phyloP scores from a whole-genome alignment of 805 yeast genomes.

The Barnettozyma botsteinii region DNA sequence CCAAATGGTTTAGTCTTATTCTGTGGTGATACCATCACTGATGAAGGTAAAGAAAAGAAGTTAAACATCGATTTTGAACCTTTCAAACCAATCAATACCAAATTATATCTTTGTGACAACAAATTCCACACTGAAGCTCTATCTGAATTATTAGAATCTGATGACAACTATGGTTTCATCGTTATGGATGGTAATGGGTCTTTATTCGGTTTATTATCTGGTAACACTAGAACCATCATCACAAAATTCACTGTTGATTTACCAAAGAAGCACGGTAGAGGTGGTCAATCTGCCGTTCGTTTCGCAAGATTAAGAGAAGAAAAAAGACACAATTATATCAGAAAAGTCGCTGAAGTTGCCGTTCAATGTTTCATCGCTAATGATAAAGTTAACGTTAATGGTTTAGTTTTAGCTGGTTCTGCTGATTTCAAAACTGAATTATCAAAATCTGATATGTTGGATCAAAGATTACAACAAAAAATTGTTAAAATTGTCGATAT shows the following conservation, averaged over 20 bases:
- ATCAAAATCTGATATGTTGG: conserved; percentile 89
- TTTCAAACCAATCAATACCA: conserved; percentile 98
- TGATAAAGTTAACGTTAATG: conserved; percentile 92
- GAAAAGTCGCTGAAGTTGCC: conserved; percentile 97
- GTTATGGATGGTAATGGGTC: conserved; percentile 99
- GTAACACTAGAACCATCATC: conserved; percentile 93
- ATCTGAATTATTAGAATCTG: conserved; percentile 88
- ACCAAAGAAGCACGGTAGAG: conserved; percentile 99
- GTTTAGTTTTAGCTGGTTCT: conserved; percentile 95
- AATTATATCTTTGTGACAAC: conserved; percentile 92
- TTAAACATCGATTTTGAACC: conserved; percentile 97
- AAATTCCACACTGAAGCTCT: conserved; percentile 97
- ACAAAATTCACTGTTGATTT: conserved; percentile 96
- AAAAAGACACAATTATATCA: conserved; percentile 96
- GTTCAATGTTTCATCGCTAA: conserved; percentile 94
- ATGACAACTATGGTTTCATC: conserved; percentile 95
- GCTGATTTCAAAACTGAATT: conserved; percentile 98
- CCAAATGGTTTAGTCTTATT: conserved; percentile 91
- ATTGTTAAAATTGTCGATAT: conserved; percentile 92
- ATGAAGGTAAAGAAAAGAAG: conserved; percentile 96
- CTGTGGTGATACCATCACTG: conserved; percentile 98
- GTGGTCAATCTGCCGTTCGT: conserved; percentile 99
- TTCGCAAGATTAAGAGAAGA: conserved; percentile 98
- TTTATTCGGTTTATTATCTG: conserved; percentile 88
- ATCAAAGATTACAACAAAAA: conserved; percentile 79